Evolutionary conservation across 768 basidiomycete species (phyloP), one percentile per base, ranked within the genome.

Genomic region (Hemileccinum impolitum): DNA sequence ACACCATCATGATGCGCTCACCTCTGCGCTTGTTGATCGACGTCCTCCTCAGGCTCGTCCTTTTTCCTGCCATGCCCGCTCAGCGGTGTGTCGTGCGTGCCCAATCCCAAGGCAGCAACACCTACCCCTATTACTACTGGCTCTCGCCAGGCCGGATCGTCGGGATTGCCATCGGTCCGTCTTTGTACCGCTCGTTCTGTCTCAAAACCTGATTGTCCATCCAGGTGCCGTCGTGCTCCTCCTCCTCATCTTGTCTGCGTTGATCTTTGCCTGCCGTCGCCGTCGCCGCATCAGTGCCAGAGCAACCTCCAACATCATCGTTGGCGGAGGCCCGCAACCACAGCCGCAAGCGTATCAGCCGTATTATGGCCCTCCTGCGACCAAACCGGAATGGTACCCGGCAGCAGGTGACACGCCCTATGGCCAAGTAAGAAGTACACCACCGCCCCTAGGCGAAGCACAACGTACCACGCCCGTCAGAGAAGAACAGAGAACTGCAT

Each of bases 141-240:
- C 30, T 66, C 36, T 42, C 64, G 8, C 62, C 62, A 12, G 62
- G 50, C 5, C 60, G 66, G 18, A 62, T 66, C 47, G 57, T 28
- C 15, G 65, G 57, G 12, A 39, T 67, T 5, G 55, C 56, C 13
- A 8, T 66, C 38, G 67, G 65, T 68, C 7, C 17, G 63, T 51
- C 21, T 2, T 28, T n/a, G 1, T 17, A 18, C 11, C 2, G 3
- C 23, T 3, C 23, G 7, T 2, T 30, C 6, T 10, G 13, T 17
- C 6, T 35, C 28, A 11, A 6, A 23, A 23, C 3, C 28, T 59
- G 14, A 50, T 21, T 12, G 19, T 19, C 39, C 12, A 1, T 23
- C 10, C 41, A 67, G 65, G 51, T 4, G 40, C 30, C 28, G 0
- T 53, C 3, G 25, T 15, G n/a, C 2, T 62, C 5, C 4, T 64